Conservation (phyloP, 305 asterid genomes). For the Fraxinus baroniana region DNA sequence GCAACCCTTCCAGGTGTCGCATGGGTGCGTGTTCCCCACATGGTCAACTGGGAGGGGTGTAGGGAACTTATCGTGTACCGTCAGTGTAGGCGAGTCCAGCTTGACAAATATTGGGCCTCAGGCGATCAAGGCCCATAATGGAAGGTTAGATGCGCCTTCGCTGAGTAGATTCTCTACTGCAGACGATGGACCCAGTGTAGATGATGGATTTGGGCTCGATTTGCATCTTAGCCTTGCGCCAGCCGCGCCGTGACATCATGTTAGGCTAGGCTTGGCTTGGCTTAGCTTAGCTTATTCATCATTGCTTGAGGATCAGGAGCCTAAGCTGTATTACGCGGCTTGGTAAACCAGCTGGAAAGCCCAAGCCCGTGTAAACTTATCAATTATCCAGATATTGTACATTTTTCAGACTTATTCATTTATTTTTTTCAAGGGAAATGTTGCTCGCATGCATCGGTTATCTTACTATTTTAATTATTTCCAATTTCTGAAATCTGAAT, state of each 20-base stretch:
- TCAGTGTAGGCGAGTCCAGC: slow-evolving; percentile 46
- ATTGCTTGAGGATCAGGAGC: neutral
- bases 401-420: slow-evolving; percentile 45
- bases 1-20: slow-evolving; percentile 68
- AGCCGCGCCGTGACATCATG: slow-evolving; percentile 49
- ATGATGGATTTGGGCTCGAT: slow-evolving; percentile 71
- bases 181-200: slow-evolving; percentile 51
- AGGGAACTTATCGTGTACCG: slow-evolving; percentile 42
- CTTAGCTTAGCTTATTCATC: neutral
- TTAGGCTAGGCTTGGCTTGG: slow-evolving; percentile 7
- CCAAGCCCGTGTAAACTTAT: slow-evolving; percentile 20
- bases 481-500: slow-evolving; percentile 1
- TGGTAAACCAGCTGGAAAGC: slow-evolving; percentile 10
- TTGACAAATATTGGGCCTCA: slow-evolving; percentile 49
- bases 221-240: slow-evolving; percentile 82
- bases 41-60: slow-evolving; percentile 35
- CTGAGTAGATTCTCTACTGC: slow-evolving; percentile 58
- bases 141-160: slow-evolving; percentile 59
- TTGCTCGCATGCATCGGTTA: slow-evolving; percentile 16
- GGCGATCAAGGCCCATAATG: slow-evolving; percentile 49
- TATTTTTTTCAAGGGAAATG: slow-evolving; percentile 18
- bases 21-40: slow-evolving; percentile 59
- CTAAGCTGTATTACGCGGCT: slow-evolving; percentile 2
- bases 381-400: slow-evolving; percentile 41
- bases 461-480: slow-evolving; percentile 7